Base-by-base conservation (phyloP, 2,329 filamentous ascomycete genomes). In the Clonostachys chloroleuca region DNA sequence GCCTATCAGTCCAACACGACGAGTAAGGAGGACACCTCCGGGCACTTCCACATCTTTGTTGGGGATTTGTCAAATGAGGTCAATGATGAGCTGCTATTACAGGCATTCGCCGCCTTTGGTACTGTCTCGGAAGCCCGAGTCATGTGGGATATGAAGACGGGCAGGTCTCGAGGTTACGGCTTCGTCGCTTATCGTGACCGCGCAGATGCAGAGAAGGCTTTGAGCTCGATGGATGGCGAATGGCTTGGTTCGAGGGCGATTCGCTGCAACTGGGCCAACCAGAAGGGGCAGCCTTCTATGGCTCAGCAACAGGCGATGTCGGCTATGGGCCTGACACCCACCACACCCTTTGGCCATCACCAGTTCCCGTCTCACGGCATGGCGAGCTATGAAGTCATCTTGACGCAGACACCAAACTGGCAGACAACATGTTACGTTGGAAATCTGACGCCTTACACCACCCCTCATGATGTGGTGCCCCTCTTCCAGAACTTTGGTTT, bases 61-160 rank as follows among this genome's bases (percentile, higher is more conserved):
- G 94, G 94, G 51, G 94, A 99, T 64, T 73, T 99, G 48, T 96
- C 92, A 59, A 99, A 99, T 62, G 94, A 99, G 68, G 94, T 99
- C 66, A 99, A 99, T 59, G 94, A 99, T 59, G 94, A 99, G 62
- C 83, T 96, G 45, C 79, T 99, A 18, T 77, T 87, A 14, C 92
- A 96, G 69, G 94, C 94, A 12, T 99, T 99, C 70, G 95, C 90
- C 43, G 90, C 90, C 41, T 99, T 97, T 66, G 94, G 94, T 39
- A 89, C 85, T 12, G 92, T 99, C 43, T 99, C 94, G 4, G 94
- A 99, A 70, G 94, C 94, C 50, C 91, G 94, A 60, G 94, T 99
- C 54, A 99, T 99, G 94, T 99, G 94, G 94, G 94, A 99, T 68
- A 99, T 99, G 94, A 99, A 99, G 80, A 99, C 94, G 35, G 94